Base-by-base conservation (phyloP, 352 stramenopile genomes). In the Phytophthora lateralis region DNA sequence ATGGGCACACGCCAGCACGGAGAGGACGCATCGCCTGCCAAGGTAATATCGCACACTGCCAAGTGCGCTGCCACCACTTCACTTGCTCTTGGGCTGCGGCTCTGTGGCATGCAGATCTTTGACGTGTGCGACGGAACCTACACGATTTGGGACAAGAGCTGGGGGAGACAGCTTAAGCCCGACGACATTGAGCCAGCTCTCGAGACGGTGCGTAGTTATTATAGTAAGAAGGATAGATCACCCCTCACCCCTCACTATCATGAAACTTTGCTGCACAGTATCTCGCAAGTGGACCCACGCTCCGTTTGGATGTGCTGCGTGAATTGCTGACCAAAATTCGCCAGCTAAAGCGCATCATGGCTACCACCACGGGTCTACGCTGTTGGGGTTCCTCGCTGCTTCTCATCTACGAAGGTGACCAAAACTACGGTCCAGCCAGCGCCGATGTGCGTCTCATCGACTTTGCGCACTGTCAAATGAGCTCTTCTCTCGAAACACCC, bases 51-150 rank as follows among this genome's bases (percentile, higher is more conserved):
- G 38, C 84, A 93, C 59, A 87, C 66, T 11, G 76, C 73, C 29
- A 93, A 93, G 61, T 93, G 84, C 49, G 73, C 76, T n/a, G 73
- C 75, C 12, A 93, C 84, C 21, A 93, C 84, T 15, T 93, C 84
- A 14, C 69, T 85, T 12, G 56, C 67, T 20, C 72, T 93, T 3
- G 85, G 85, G 11, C 58, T 93, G 15, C 80, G 85, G 32, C 69
- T 93, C 44, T 93, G 85, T 54, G 85, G 85, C 18, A 93, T 93
- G 85, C 85, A 93, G 66, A 81, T 91, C 48, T 93, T 88, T 67
- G 76, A 88, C 54, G 44, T 75, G 11, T 58, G 64, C 11, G 73
- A 90, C 45, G 58, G 78, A 20, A 75, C 67, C 12, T 93, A 91
- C 73, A 78, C 76, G 1, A 72, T 91, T 30, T 90, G 82, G 69